Evolutionary conservation across 2,329 filamentous ascomycete species (phyloP), one percentile per base, ranked within the genome.

Genomic region (Epichloe sylvatica): DNA sequence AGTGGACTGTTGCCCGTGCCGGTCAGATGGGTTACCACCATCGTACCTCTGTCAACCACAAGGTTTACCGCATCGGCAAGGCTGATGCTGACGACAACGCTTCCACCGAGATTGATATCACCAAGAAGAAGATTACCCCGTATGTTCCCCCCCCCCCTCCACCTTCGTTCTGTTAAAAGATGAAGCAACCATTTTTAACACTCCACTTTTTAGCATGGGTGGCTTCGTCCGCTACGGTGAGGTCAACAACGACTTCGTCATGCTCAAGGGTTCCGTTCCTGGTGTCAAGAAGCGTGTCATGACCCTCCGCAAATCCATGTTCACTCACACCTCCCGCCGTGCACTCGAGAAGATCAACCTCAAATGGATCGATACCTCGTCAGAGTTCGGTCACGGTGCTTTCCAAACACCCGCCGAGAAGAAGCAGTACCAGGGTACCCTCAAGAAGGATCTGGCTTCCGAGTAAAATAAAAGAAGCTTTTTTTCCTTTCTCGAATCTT

Each of bases 311-410:
- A 98, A 97, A 81, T 94, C 91, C 62, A 92, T 98, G 81, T 97
- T 92, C 82, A 80, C 78, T 56, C 92, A 98, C 81, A 97, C 90
- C 64, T 95, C 86, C 68, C 81, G 92, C 70, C 89, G 84, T 72
- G 87, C 92, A 51, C 80, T 95, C 68, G 92, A 98, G 85, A 97
- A 98, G 87, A 86, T 97, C 72, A 87, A 91, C 69, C 86, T 98
- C 78, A 98, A 98, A 78, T 98, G 92, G 92, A 98, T 98, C 85
- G 92, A 98, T 69, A 98, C 92, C 65, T 96, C 90, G 56, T 96
- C 90, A 77, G 94, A 98, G 81, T 98, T 98, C 74, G 92, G 92
- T 75, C 92, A 98, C 79, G 92, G 92, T 83, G 91, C 89, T 67
- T 98, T 94, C 92, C 92, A 98, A 81, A 98, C 92, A 58, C 78